Evolutionary conservation across 805 yeast genomes (phyloP), one percentile per base, ranked within the genome.

Genomic region (Schwanniomyces occidentalis): DNA sequence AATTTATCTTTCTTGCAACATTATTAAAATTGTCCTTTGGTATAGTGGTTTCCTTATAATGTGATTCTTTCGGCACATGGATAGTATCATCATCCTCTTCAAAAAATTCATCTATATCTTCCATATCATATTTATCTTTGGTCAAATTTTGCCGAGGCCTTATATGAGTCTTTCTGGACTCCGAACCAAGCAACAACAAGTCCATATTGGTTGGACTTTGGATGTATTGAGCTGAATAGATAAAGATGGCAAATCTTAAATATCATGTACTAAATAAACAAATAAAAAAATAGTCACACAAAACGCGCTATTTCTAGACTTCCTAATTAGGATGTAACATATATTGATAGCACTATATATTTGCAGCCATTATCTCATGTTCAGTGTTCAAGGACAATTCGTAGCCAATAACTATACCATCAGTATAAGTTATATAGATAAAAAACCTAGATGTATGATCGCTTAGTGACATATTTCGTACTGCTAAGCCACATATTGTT

Each of bases 91-190:
- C 65, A 13, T 74, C 79, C 33, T 78, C 84, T 29, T 67, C 69
- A 35, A 82, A 83, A 54, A 82, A 83, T 37, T 81, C 88, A 44
- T 79, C 81, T 10, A 83, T 52, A 46, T 79, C 83, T 47, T 83
- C 90, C 76, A 82, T 73, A 17, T 82, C 76, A 46, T 78, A 72
- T 31, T 70, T 69, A 52, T 82, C 85, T 45, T 73, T 71, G 27
- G 63, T 62, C 20, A 82, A 58, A 39, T 69, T 64, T 16, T 59
- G 58, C 28, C 63, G 70, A 6, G 75, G 75, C 34, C 59, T 58
- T 12, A 80, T 57, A 5, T 88, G 88, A 0, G 86, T 80, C 50
- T 77, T 80, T n/a, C 90, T 69, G 25, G 88, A 76, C 48, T 66
- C 69, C 22, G 69, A 61, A 1, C 89, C 89, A n/a, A 69, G 65